Conservation (phyloP, 345 rosid species). For the Rhodomyrtus tomentosa region DNA sequence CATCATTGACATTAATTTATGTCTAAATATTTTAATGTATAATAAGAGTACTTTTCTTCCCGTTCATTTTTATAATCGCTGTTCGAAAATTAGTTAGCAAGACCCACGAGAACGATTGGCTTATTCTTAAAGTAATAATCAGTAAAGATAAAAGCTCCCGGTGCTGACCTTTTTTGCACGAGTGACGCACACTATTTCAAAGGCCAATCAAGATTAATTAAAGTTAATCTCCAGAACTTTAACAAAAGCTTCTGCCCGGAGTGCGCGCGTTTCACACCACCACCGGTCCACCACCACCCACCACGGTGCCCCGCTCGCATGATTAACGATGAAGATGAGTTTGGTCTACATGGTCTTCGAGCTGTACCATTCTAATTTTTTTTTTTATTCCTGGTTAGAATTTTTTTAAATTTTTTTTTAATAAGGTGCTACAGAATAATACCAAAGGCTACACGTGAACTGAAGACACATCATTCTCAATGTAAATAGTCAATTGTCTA, state of each 20-base stretch:
- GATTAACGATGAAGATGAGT: not conserved
- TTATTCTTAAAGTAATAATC: not conserved
- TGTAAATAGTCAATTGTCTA: no score
- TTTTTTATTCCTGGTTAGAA: no score
- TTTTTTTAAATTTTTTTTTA: no score
- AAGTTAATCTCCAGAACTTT: not conserved
- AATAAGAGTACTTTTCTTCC: no score
- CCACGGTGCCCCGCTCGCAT: not conserved
- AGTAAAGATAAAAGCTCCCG: not conserved
- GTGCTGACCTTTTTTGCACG: not conserved
- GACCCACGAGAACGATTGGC: not conserved
- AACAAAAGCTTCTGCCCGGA: not conserved
- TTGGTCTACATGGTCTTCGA: not conserved
- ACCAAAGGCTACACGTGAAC: no score
- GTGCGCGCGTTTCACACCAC: not conserved
- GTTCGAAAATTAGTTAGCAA: no score
- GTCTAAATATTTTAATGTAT: no score
- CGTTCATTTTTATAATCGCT: not conserved
- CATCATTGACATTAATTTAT: no score
- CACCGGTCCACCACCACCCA: no score
- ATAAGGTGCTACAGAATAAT: no score
- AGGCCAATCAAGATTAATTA: not conserved
- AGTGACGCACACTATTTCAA: not conserved
- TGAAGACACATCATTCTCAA: no score
- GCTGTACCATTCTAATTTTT: no score